These are phyloP conservation scores for Phylloboletellus chloephorus DNA, from an alignment of 1,284 basidiomycete genomes.

Conservation along the genomic window DNA sequence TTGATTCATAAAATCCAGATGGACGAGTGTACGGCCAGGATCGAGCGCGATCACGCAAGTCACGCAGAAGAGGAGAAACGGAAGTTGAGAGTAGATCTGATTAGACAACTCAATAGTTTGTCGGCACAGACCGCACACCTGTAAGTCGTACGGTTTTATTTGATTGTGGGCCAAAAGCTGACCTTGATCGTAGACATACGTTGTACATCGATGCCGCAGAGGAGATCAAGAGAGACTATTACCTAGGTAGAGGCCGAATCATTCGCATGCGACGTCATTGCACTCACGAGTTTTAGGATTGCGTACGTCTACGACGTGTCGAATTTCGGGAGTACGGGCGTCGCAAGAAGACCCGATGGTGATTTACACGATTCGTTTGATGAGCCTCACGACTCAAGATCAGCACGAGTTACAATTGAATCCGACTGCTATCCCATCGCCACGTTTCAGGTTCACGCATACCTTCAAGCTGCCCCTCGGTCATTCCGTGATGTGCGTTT, in stretches of 20 bases:
- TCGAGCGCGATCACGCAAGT: constrained; percentile 12
- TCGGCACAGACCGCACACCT: constrained; percentile 5
- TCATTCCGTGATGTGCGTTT: constrained; percentile 34
- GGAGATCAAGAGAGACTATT: neutral
- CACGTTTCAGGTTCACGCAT: constrained; percentile 23
- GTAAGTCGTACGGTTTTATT: constrained; percentile 15
- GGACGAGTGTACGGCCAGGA: constrained; percentile 8
- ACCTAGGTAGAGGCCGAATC: constrained; percentile 2
- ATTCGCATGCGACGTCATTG: neutral
- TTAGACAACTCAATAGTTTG: constrained; percentile 23
- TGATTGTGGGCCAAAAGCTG: neutral
- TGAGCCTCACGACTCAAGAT: constrained; percentile 40
- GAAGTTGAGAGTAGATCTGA: constrained; percentile 19
- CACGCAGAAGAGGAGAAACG: constrained; percentile 15
- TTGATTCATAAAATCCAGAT: constrained; percentile 15
- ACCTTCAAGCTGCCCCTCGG: constrained; percentile 35
- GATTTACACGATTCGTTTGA: constrained; percentile 33
- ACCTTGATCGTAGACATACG: constrained; percentile 16
- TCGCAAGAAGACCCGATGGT: constrained; percentile 23
- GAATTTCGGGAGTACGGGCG: constrained; percentile 14
- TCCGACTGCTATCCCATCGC: constrained; percentile 34
- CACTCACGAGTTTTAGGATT: neutral
- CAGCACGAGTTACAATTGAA: constrained; percentile 39
- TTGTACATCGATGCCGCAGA: constrained; percentile 10
- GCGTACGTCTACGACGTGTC: constrained; percentile 6